Percentiles rank a stretch among this genome's conserved stretches.
phyloP scores from a whole-genome alignment of 306 rosid genomes.

The Abrus pulchellus region DNA sequence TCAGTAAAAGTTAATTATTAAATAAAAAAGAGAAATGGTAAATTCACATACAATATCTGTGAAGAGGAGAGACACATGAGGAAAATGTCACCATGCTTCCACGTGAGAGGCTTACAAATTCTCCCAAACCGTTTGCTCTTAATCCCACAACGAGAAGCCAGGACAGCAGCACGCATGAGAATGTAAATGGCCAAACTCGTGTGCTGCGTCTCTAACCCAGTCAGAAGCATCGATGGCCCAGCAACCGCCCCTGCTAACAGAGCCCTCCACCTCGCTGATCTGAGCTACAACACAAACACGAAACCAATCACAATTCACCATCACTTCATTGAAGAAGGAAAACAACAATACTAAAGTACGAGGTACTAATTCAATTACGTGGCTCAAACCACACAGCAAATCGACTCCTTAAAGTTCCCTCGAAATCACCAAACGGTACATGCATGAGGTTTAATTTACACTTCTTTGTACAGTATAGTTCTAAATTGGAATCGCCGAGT shows the following conservation, averaged over 20 bases:
- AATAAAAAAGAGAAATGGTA: background rate
- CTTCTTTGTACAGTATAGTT: background rate
- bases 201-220: constrained; percentile 87
- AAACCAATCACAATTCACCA: constrained; percentile 46
- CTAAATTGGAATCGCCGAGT: background rate
- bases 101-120: constrained; percentile 92
- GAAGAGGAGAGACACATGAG: constrained; percentile 98
- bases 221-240: constrained; percentile 91
- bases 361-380: background rate
- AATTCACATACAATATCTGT: constrained; percentile 75
- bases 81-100: constrained; percentile 95
- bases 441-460: constrained; percentile 18
- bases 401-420: background rate
- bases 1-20: background rate
- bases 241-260: constrained; percentile 93
- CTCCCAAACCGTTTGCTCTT: constrained; percentile 88
- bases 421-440: background rate
- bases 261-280: constrained; percentile 97
- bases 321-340: background rate
- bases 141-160: constrained; percentile 94
- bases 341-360: background rate
- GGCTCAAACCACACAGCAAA: background rate
- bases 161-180: constrained; percentile 92
- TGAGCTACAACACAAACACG: constrained; percentile 63
- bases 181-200: constrained; percentile 92